Conservation (phyloP, 2,329 filamentous ascomycete species). For the Penicillium janthinellum region DNA sequence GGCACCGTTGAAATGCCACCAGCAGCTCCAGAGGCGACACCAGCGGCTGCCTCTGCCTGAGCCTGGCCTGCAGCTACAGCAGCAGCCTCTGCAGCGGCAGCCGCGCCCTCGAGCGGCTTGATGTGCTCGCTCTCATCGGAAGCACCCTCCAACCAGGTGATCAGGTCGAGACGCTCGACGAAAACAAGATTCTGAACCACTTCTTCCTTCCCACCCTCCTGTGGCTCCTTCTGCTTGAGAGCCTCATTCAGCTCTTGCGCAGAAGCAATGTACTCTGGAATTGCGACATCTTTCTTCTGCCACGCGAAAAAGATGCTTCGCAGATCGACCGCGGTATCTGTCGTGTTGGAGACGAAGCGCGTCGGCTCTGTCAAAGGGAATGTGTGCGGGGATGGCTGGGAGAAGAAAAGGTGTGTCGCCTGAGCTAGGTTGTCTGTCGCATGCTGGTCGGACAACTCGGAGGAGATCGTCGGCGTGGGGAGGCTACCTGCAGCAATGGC, state of each 20-base stretch:
- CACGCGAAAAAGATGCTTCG: constrained; percentile 96
- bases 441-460: constrained; percentile 64
- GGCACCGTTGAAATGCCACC: constrained; percentile 46
- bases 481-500: constrained; percentile 71
- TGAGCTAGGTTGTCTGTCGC: constrained; percentile 65
- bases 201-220: constrained; percentile 44
- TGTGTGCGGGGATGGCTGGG: constrained; percentile 59
- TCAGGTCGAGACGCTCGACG: constrained; percentile 85
- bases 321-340: constrained; percentile 72
- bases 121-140: constrained; percentile 92
- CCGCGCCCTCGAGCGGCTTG: constrained; percentile 71
- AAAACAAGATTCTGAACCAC: constrained; percentile 87
- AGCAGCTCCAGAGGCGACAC: constrained; percentile 54
- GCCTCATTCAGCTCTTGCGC: constrained; percentile 80
- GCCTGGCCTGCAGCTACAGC: constrained; percentile 43
- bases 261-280: constrained; percentile 87
- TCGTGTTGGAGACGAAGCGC: constrained; percentile 78
- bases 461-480: constrained; percentile 72
- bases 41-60: constrained; percentile 49
- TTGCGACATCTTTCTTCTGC: constrained; percentile 86
- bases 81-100: constrained; percentile 47
- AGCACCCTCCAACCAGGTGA: constrained; percentile 89
- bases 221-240: constrained; percentile 51
- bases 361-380: constrained; percentile 74
- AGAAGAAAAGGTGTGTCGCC: constrained; percentile 79